phyloP scores from a whole-genome alignment of 164 flowering plant species.

The Piper longum region DNA sequence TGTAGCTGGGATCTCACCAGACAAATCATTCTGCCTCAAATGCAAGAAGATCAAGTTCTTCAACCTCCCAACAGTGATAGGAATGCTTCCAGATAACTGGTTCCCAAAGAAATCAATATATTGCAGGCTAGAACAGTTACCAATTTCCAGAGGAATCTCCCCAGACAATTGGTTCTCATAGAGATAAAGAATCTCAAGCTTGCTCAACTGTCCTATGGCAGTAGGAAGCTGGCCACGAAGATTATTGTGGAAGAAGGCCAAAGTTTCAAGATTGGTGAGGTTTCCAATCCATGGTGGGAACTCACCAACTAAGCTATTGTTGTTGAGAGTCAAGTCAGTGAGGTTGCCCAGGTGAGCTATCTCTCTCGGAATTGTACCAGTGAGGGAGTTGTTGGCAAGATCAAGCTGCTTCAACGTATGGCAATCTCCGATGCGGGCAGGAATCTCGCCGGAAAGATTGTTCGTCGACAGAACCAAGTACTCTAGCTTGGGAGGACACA shows the following conservation, averaged over 20 bases:
- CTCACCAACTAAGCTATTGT: constrained; percentile 65
- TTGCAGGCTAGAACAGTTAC: constrained; percentile 72
- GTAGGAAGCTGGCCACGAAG: constrained; percentile 47
- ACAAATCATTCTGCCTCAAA: constrained; percentile 66
- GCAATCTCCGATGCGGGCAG: constrained; percentile 38
- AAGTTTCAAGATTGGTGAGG: constrained; percentile 49
- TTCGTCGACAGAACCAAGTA: constrained; percentile 41
- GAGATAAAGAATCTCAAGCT: constrained; percentile 50
- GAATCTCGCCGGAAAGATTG: constrained; percentile 50
- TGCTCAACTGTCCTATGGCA: constrained; percentile 57
- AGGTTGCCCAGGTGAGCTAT: constrained; percentile 35
- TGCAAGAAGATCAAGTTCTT: constrained; percentile 54
- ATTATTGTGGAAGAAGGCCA: constrained; percentile 59
- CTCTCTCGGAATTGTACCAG: constrained; percentile 56
- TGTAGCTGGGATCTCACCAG: constrained; percentile 60
- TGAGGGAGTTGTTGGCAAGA: constrained; percentile 57
- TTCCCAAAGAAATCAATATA: constrained; percentile 79
- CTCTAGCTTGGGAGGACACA: constrained; percentile 56
- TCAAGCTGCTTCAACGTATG: constrained; percentile 46
- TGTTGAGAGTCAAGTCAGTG: constrained; percentile 60
- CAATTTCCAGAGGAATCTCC: constrained; percentile 69
- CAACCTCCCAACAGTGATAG: constrained; percentile 56
- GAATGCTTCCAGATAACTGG: constrained; percentile 55
- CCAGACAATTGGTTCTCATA: constrained; percentile 84
- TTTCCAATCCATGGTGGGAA: constrained; percentile 49